Evolutionary conservation across 495 filamentous ascomycete species (phyloP).

Genomic region (Hapsidospora chrysogenum): DNA sequence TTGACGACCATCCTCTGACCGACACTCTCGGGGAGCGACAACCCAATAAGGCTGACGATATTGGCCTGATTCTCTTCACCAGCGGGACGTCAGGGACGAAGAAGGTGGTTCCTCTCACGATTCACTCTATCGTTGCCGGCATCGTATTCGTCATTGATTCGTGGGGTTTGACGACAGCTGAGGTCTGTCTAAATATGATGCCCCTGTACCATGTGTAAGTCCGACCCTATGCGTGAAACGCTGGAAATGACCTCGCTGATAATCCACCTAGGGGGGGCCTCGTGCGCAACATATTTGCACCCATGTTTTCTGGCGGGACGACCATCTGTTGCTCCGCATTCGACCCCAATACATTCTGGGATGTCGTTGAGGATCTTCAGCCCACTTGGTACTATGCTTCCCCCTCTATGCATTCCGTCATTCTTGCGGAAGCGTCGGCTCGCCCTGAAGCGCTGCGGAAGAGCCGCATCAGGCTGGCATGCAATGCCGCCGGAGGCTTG

Average conservation of each 20-base stretch:
- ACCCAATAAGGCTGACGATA: conserved; percentile 11
- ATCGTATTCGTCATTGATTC: conserved; percentile 23
- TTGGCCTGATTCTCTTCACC: conserved; percentile 26
- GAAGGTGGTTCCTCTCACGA: conserved; percentile 26
- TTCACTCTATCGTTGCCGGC: conserved; percentile 17
- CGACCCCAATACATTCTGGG: conserved; percentile 31
- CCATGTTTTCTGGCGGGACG: conserved; percentile 21
- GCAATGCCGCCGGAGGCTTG: conserved; percentile 27
- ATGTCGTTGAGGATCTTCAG: conserved; percentile 17
- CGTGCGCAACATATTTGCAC: conserved; percentile 22
- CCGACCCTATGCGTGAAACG: background rate
- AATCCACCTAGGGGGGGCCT: conserved; percentile 11
- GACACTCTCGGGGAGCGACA: background rate
- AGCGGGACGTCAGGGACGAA: conserved; percentile 29
- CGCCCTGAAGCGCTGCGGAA: conserved; percentile 15
- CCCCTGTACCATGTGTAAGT: conserved; percentile 24
- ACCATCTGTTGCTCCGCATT: conserved; percentile 27
- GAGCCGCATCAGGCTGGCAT: conserved; percentile 21
- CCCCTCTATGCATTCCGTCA: conserved; percentile 29
- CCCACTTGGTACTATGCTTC: conserved; percentile 34
- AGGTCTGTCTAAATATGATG: conserved; percentile 30
- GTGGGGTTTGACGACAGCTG: conserved; percentile 15
- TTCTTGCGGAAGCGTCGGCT: conserved; percentile 15
- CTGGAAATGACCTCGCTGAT: background rate
- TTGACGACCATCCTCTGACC: background rate